Evolutionary conservation across 78 protist genomes (phyloP), one percentile per base, ranked within the genome.

Genomic region (Speleostelium caveatum): DNA sequence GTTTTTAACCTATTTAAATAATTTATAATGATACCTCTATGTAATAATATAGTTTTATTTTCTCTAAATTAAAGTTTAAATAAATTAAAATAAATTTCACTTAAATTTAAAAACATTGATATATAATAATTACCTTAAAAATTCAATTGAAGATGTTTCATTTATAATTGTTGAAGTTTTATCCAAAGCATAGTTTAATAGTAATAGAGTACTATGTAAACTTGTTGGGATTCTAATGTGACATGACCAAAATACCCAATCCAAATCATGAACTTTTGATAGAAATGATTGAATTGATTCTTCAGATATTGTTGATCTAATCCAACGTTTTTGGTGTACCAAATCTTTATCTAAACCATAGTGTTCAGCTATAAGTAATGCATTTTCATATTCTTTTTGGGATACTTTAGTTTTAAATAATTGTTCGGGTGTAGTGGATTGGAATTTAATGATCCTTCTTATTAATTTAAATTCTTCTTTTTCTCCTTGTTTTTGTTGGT

Each of bases 341-440:
- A 83, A 69, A 59, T 83, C 91, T 41, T 83, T 83, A 60, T 83
- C 91, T 1, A 83, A 59, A 28, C 91, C 91, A 83, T 83, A 83
- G 32, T 71, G 91, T 59, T 83, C 91, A 1, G 91, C 91, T n/a
- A 83, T 83, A 17, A 83, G 56, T 22, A 83, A 56, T 21, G 91
- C 91, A 69, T 80, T 83, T 33, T 45, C 66, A 42, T 83, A 83
- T 51, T 83, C 91, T 71, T 83, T 83, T 58, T 71, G 91, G 21
- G 79, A 61, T 8, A 83, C 91, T 33, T 69, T 69, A 2, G 77
- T 74, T 42, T 71, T 67, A 74, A 83, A 83, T 10, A 83, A 30
- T 45, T 83, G 80, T n/a, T 83, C 91, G 24, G 91, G 91, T 60
- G 78, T 83, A 4, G 91, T 83, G 8, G 91, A 83, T 69, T 83